A percentile compares a stretch with the other conserved stretches of the same genome.
Conservation (phyloP, 805 yeast species). For the Saccharomycopsis olivae region DNA sequence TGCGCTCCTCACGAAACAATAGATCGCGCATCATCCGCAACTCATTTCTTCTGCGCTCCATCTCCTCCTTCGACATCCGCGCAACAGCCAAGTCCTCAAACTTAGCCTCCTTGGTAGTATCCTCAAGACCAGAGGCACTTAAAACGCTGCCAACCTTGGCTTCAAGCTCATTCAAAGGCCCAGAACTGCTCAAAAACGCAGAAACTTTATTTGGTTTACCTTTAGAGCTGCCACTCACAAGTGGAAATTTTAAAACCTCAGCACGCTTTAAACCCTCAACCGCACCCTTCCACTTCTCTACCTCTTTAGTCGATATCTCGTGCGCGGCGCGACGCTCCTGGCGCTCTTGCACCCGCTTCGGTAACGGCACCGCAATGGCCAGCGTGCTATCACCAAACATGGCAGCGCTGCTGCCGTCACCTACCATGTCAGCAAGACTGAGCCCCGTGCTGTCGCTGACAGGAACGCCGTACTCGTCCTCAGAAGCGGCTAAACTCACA, state of each 20-base stretch:
- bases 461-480: slow-evolving; percentile 66
- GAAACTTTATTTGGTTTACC: slow-evolving; percentile 29
- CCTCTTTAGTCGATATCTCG: slow-evolving; percentile 78
- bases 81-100: slow-evolving; percentile 84
- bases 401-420: slow-evolving; percentile 42
- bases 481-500: slow-evolving; percentile 41
- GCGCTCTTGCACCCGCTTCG: slow-evolving; percentile 75
- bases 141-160: slow-evolving; percentile 50
- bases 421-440: slow-evolving; percentile 66
- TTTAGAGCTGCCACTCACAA: slow-evolving; percentile 29
- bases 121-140: slow-evolving; percentile 53
- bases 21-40: slow-evolving; percentile 87
- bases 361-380: slow-evolving; percentile 71
- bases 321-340: slow-evolving; percentile 85
- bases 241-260: slow-evolving; percentile 73
- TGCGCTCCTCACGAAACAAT: slow-evolving; percentile 90
- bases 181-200: slow-evolving; percentile 40
- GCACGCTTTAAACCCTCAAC: slow-evolving; percentile 64
- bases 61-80: slow-evolving; percentile 68
- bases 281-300: slow-evolving; percentile 79
- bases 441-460: slow-evolving; percentile 42
- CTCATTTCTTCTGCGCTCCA: slow-evolving; percentile 67
- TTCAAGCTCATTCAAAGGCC: slow-evolving; percentile 54
- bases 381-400: slow-evolving; percentile 30
- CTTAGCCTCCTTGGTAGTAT: slow-evolving; percentile 66